phyloP scores from a whole-genome alignment of 1,284 basidiomycete genomes.

The Rugosomyces carneus region DNA sequence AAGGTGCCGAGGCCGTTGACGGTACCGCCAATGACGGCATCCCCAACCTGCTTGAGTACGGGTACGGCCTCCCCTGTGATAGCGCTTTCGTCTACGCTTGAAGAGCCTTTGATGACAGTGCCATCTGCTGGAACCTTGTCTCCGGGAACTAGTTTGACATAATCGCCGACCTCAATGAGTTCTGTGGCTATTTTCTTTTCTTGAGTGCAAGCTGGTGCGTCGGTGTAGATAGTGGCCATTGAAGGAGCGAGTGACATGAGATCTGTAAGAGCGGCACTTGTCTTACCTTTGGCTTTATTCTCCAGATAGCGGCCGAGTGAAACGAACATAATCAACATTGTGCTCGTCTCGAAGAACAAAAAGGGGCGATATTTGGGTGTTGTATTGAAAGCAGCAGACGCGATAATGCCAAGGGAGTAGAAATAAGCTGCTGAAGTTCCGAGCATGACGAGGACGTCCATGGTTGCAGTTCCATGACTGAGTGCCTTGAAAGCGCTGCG shows the following conservation, averaged over 20 bases:
- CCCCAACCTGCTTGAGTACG: slow-evolving; percentile 77
- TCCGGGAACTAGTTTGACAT: slow-evolving; percentile 91
- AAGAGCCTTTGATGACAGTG: slow-evolving; percentile 79
- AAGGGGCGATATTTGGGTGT: slow-evolving; percentile 72
- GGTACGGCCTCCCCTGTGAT: slow-evolving; percentile 97
- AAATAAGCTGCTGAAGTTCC: slow-evolving; percentile 93
- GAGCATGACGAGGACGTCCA: slow-evolving; percentile 95
- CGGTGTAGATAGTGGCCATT: slow-evolving; percentile 92
- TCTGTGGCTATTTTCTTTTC: slow-evolving; percentile 93
- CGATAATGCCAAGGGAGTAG: slow-evolving; percentile 78
- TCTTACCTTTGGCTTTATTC: slow-evolving; percentile 95
- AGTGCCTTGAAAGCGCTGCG: slow-evolving; percentile 86
- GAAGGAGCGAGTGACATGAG: slow-evolving; percentile 93
- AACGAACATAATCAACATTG: slow-evolving; percentile 98
- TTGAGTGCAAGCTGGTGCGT: slow-evolving; percentile 68
- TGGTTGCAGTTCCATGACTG: slow-evolving; percentile 86
- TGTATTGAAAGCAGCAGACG: slow-evolving; percentile 59
- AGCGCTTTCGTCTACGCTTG: slow-evolving; percentile 92
- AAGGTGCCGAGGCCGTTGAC: slow-evolving; percentile 95
- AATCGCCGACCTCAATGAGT: slow-evolving; percentile 91
- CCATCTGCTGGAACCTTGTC: slow-evolving; percentile 98
- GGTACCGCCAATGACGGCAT: slow-evolving; percentile 91
- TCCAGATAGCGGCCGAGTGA: slow-evolving; percentile 94
- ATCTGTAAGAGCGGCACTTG: slow-evolving; percentile 92
- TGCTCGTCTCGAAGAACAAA: slow-evolving; percentile 97